Evolutionary conservation across 2,329 filamentous ascomycete genomes (phyloP), one percentile per base, ranked within the genome.

Genomic region (Paracamarosporium sp.): DNA sequence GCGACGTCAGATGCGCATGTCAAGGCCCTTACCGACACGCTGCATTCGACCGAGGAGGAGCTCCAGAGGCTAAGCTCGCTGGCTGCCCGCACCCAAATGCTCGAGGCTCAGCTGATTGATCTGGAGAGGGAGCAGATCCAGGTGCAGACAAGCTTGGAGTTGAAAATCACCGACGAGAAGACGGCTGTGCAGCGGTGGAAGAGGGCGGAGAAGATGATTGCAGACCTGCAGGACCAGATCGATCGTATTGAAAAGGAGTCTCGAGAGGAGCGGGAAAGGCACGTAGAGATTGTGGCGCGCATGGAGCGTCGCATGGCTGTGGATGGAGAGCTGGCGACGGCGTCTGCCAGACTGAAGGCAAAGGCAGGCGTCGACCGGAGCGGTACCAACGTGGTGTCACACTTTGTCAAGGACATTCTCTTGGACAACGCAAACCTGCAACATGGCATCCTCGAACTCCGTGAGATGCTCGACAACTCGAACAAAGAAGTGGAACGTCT

Each of bases 391-490:
- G 92, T 96, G 35, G 92, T 98, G n/a, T 93, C 92, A 20, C 92
- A 96, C 71, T 98, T 99, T 67, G 95, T 99, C 55, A 92, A 93
- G 65, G 95, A 98, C 74, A 91, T 99, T 55, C 82, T 99, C 17
- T 90, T 96, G 69, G 95, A 99, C 75, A 99, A 99, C 71, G 92
- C 93, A 9, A 97, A 92, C 66, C 81, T 99, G 43, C 95, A 99
- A 75, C 85, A 95, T 61, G 93, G 93, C 15, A 96, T 98, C 58
- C 87, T 93, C 51, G 95, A 99, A 79, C 80, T 99, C 46, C 86
- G 93, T 17, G 93, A 97, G 73, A 89, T 99, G 87, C 83, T 99
- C 22, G 85, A 92, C 69, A 93, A 87, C 72, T 97, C 94, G 3
- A 96, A 98, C 70, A 91, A 97, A 68, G 94, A 99, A 77, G 95